Conservation (phyloP, 2,329 filamentous ascomycete species). For the Claviceps sp. region DNA sequence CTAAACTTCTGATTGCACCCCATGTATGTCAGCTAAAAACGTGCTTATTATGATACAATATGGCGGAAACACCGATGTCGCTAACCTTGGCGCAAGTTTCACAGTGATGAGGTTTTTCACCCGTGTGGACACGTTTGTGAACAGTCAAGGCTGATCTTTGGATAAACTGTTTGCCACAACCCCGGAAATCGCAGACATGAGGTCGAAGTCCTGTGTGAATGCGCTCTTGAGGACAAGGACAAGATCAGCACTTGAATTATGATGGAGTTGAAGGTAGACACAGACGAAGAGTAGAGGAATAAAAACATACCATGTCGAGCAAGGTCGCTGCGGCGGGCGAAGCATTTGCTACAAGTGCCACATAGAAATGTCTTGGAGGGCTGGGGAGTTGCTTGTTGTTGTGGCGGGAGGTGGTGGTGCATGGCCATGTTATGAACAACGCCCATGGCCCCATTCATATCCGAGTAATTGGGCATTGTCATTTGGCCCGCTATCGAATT, state of each 20-base stretch:
- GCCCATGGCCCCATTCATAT: constrained; percentile 20
- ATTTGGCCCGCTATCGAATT: constrained; percentile 28
- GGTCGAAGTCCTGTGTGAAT: constrained; percentile 88
- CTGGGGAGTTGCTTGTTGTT: constrained; percentile 20
- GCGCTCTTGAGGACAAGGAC: constrained; percentile 51
- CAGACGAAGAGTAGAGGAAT: neutral
- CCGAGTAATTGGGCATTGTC: constrained; percentile 27
- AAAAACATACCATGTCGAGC: constrained; percentile 71
- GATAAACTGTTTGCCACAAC: constrained; percentile 93
- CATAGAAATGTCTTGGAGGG: constrained; percentile 68
- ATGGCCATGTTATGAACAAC: constrained; percentile 24
- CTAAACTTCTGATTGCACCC: constrained; percentile 64
- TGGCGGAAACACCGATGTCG: constrained; percentile 1
- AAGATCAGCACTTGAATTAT: neutral
- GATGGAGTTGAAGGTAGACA: too few species aligned
- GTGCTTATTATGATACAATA: neutral
- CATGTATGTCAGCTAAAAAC: neutral
- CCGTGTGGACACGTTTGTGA: constrained; percentile 88
- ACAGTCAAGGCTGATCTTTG: constrained; percentile 92
- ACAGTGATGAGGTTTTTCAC: constrained; percentile 97
- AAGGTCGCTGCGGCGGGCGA: constrained; percentile 85
- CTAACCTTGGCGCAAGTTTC: constrained; percentile 90
- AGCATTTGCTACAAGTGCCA: constrained; percentile 79
- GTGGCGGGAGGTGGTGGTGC: constrained; percentile 25
- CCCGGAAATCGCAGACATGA: constrained; percentile 79